Evolutionary conservation across 1,284 basidiomycete species (phyloP).

Genomic region (Phylloporus gajari): DNA sequence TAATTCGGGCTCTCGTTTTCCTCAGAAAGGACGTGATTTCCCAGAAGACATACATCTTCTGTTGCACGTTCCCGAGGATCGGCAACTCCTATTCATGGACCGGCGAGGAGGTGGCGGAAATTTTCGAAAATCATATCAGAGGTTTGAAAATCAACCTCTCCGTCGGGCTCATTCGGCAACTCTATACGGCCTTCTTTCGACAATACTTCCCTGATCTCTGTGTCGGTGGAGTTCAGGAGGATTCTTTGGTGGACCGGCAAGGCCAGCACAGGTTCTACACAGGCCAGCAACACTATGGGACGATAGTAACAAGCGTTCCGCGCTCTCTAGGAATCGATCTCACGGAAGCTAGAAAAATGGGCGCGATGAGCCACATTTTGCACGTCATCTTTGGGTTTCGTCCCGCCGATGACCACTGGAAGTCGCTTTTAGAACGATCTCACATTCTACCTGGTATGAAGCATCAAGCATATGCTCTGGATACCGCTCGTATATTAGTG

Average conservation of each 20-base stretch:
- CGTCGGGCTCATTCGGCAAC: constrained; percentile 2
- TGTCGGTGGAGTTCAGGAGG: background rate
- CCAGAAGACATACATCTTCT: constrained; percentile 9
- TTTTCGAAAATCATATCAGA: background rate
- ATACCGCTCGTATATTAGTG: too few species aligned
- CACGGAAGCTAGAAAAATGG: constrained; percentile 13
- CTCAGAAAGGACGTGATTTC: constrained; percentile 2
- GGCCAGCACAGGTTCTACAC: constrained; percentile 12
- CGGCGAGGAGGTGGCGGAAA: background rate
- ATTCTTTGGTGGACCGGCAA: constrained; percentile 15
- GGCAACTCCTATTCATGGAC: constrained; percentile 1
- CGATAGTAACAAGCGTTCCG: constrained; percentile 2
- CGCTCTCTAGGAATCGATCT: constrained; percentile 10
- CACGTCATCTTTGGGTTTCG: constrained; percentile 10
- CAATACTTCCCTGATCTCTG: constrained; percentile 20
- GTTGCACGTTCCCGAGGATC: background rate
- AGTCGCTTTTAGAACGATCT: background rate
- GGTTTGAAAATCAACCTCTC: background rate
- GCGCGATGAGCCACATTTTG: constrained; percentile 16
- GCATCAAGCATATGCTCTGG: too few species aligned
- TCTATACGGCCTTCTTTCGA: constrained; percentile 17
- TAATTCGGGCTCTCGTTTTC: background rate
- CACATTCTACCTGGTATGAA: too few species aligned
- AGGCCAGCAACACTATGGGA: constrained; percentile 8
- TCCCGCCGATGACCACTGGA: background rate